phyloP scores from a whole-genome alignment of 2,329 filamentous ascomycete species.

The Coniella vitis region DNA sequence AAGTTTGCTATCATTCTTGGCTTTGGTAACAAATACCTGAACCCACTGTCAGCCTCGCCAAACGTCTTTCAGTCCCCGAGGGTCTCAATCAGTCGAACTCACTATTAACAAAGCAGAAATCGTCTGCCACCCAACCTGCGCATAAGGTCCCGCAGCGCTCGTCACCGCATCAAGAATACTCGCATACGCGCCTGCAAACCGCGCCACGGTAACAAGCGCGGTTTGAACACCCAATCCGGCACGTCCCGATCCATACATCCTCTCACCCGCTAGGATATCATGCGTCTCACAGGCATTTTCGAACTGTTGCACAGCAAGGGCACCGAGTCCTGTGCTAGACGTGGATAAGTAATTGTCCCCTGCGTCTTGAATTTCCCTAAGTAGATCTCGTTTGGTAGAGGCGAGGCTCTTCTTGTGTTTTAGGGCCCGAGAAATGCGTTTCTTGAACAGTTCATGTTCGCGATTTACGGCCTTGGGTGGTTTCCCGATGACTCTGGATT shows the following conservation, averaged over 20 bases:
- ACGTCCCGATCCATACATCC: background rate
- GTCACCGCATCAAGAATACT: constrained; percentile 4
- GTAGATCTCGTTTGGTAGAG: background rate
- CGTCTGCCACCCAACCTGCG: constrained; percentile 4
- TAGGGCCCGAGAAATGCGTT: background rate
- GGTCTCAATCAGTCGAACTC: no score
- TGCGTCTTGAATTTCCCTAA: background rate
- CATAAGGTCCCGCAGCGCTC: background rate
- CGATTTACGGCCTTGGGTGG: background rate
- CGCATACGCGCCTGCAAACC: constrained; percentile 3
- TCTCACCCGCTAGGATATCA: background rate
- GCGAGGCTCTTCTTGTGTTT: background rate
- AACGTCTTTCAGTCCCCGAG: no score
- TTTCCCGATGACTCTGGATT: background rate
- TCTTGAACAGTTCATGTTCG: constrained; percentile 1
- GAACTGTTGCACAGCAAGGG: background rate
- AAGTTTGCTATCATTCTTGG: background rate
- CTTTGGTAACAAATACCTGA: constrained; percentile 4
- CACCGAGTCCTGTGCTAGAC: background rate
- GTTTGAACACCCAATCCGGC: background rate
- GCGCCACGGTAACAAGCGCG: background rate
- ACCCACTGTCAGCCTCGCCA: no score
- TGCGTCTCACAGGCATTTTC: background rate
- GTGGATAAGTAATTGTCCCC: background rate
- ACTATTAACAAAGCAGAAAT: constrained; percentile 2